Base-by-base conservation (phyloP, 208 protist genomes). In the Trypanosoma boissoni region DNA sequence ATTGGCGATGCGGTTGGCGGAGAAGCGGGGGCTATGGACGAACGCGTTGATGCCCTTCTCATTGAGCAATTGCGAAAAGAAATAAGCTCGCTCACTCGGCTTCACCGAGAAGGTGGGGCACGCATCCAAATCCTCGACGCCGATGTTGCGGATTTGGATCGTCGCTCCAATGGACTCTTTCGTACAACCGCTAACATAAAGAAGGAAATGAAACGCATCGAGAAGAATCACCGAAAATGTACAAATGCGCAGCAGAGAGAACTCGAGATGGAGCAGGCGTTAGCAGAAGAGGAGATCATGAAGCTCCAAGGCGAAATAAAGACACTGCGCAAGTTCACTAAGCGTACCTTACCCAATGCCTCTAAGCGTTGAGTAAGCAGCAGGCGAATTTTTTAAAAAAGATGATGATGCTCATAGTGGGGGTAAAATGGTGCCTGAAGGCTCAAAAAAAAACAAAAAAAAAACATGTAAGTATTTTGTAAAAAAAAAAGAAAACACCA, bases 41-140 rank as follows among this genome's bases (percentile, higher is more conserved):
- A 89, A 41, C 80, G 78, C 29, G 77, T 89, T 3, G 82, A 92
- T 66, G 74, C 75, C 20, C 77, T 87, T 44, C 61, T 83, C 18
- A 46, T 83, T 7, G 81, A 92, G 5, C 67, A 64, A 28, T 54
- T 89, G 31, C 70, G 76, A 36, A 74, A 58, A 20, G 82, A 92
- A 60, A 80, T 87, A n/a, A 36, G 80, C 36, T 65, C 69, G 3
- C 45, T 89, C 36, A 36, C 27, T 37, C 41, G 24, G 5, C 67
- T 78, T 36, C 74, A 82, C 27, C 24, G 58, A 41, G 71, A 88
- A 36, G 77, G 72, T 8, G 45, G 72, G 49, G 26, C 60, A 12
- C 76, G 72, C 26, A 76, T 81, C 58, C 76, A 83, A 45, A 48
- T 55, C 14, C 64, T 92, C 14, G 85, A 92, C 49, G 67, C 72